Evolutionary conservation across 192 early-diverging fungal genomes (phyloP), one percentile per base, ranked within the genome.

Genomic region (Powellomyces hirtus): DNA sequence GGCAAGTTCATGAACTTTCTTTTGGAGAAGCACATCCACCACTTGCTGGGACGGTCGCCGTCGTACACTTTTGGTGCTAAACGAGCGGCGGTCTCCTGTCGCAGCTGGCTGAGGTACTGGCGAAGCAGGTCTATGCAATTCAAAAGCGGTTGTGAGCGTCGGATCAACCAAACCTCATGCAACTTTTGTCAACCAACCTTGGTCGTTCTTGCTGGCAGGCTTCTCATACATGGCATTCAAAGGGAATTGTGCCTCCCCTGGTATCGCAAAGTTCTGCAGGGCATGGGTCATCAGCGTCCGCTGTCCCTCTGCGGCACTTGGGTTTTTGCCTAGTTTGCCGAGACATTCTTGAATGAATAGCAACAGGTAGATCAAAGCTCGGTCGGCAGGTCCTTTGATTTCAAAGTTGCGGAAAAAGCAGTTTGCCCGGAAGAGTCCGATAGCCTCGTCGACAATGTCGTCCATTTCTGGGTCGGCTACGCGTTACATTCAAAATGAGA

Each of bases 21-120:
- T 87, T 97, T 99, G 72, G 93, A 88, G 85, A 99, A 99, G 74
- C 91, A 90, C 86, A 99, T 84, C 97, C 97, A 99, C 96, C 96
- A 99, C 75, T 99, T 99, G 84, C 91, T 92, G 16, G 93, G 90
- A 34, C 65, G 72, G 74, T 91, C 67, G 36, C 84, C 86, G 40
- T 92, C 92, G 80, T 92, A 99, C 20, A 97, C 81, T 38, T 82
- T 81, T 18, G 86, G 84, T 4, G 88, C 81, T 31, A 99, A 78
- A 36, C 97, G 79, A 40, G 77, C 68, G 22, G 86, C 90, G 33
- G 91, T 74, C 74, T 98, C 97, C 74, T 97, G 92, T 53, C 97
- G 90, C 59, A 95, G 75, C 77, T 98, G 94, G 40, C 76, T 74
- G 57, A 98, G 67, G 75, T 99, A 99, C 78, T 93, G 90, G 51